Evolutionary conservation across 495 filamentous ascomycete species (phyloP).

Genomic region (Trichocladium uniseriatum): DNA sequence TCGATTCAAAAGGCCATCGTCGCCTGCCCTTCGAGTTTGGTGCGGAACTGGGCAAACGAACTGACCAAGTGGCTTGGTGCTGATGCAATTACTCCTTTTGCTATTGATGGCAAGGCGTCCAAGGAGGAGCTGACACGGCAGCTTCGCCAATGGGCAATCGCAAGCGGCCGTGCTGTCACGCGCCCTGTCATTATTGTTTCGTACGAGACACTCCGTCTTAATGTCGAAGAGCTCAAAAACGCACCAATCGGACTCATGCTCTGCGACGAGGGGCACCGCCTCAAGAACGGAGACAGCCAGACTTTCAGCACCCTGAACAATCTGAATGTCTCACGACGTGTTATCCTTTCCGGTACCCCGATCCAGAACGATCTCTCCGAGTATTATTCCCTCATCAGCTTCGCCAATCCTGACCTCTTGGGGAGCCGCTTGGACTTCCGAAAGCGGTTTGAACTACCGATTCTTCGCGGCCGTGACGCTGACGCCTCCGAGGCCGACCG

Average conservation of each 20-base stretch:
- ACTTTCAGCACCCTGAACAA: slow-evolving; percentile 85
- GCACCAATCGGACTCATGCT: slow-evolving; percentile 86
- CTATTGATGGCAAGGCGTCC: slow-evolving; percentile 90
- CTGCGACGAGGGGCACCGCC: slow-evolving; percentile 97
- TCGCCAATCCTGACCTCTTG: slow-evolving; percentile 89
- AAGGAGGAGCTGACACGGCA: slow-evolving; percentile 88
- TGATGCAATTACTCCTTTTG: slow-evolving; percentile 87
- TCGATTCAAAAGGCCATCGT: slow-evolving; percentile 97
- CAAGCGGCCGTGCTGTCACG: slow-evolving; percentile 80
- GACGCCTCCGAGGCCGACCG: slow-evolving; percentile 77
- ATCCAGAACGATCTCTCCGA: slow-evolving; percentile 98
- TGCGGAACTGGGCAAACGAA: slow-evolving; percentile 97
- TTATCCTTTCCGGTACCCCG: slow-evolving; percentile 93
- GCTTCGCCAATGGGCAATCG: slow-evolving; percentile 88
- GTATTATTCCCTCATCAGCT: slow-evolving; percentile 93
- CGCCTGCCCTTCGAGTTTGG: slow-evolving; percentile 94
- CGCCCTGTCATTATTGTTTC: slow-evolving; percentile 98
- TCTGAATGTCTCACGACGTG: slow-evolving; percentile 80
- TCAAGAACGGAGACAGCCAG: slow-evolving; percentile 95
- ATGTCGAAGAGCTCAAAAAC: slow-evolving; percentile 78
- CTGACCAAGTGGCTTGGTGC: slow-evolving; percentile 89
- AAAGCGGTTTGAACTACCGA: slow-evolving; percentile 89
- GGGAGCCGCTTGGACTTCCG: slow-evolving; percentile 87
- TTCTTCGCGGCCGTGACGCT: slow-evolving; percentile 85
- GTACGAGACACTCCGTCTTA: slow-evolving; percentile 89